Conservation (phyloP, 257 asterid species). For the Parsonsia alboflavescens region DNA sequence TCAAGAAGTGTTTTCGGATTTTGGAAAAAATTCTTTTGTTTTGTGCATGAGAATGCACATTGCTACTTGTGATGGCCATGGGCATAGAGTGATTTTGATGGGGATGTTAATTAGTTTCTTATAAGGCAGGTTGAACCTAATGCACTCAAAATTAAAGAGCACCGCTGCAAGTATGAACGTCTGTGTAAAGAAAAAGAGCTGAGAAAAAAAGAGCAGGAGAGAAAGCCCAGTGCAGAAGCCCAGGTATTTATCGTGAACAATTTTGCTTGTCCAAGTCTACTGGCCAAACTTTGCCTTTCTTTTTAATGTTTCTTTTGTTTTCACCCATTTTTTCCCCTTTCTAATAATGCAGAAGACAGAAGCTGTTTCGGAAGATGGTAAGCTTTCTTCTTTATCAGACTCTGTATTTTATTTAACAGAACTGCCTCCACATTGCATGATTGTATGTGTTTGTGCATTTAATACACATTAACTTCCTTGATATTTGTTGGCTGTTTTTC, state of each 20-base stretch:
- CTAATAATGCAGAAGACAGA: slow-evolving; percentile 46
- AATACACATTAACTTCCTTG: not conserved
- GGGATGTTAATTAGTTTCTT: not conserved
- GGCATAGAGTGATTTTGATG: not conserved
- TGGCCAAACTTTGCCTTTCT: not conserved
- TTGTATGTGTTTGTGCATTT: not conserved
- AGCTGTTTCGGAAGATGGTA: slow-evolving; percentile 60
- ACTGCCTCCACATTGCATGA: not conserved
- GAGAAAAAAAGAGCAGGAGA: slow-evolving; percentile 41
- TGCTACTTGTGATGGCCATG: not conserved
- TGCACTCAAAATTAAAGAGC: slow-evolving; percentile 59
- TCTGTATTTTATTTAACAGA: not conserved
- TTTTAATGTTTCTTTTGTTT: not conserved
- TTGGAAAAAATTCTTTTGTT: no score
- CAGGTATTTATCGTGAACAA: slow-evolving; percentile 20
- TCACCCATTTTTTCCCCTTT: slow-evolving; percentile 17
- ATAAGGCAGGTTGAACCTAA: slow-evolving; percentile 74
- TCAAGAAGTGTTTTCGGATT: no score
- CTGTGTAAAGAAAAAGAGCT: slow-evolving; percentile 48
- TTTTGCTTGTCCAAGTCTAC: not conserved
- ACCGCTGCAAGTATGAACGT: slow-evolving; percentile 58
- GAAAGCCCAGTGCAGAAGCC: slow-evolving; percentile 29
- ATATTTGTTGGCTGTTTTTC: not conserved
- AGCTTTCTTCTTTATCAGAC: slow-evolving; percentile 14
- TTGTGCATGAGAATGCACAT: not conserved